Percentiles rank a stretch among this genome's conserved stretches.
Conservation (phyloP, 305 asterid species). For the Solanum hybrid region DNA sequence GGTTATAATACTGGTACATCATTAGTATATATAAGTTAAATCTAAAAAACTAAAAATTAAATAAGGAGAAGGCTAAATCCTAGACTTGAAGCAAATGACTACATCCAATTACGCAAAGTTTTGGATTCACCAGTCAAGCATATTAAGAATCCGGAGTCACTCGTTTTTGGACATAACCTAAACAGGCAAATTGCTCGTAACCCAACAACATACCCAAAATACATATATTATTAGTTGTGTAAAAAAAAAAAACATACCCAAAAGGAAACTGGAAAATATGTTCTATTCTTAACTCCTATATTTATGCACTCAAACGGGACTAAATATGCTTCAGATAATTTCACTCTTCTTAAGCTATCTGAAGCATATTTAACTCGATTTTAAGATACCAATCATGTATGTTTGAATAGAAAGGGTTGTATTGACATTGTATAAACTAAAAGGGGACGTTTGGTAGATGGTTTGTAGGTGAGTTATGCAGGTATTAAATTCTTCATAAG, state of each 20-base stretch:
- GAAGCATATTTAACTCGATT: neutral
- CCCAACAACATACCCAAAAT: neutral
- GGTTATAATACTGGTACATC: neutral
- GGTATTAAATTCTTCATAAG: too few species aligned
- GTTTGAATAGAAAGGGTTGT: neutral
- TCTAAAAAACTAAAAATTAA: neutral
- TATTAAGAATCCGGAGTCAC: neutral
- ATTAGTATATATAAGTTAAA: neutral
- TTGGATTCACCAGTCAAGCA: neutral
- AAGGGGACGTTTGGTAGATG: neutral
- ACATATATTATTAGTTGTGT: too few species aligned
- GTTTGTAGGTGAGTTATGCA: neutral
- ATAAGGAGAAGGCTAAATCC: neutral
- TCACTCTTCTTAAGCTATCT: neutral
- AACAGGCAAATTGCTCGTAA: neutral
- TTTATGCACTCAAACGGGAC: neutral
- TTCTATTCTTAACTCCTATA: neutral
- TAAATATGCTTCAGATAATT: neutral
- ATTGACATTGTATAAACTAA: neutral
- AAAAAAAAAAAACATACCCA: neutral
- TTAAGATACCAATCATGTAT: neutral
- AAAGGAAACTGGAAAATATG: neutral
- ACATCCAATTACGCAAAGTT: neutral
- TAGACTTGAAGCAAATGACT: neutral
- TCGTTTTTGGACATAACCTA: neutral